A percentile compares a stretch with the other conserved stretches of the same genome.
phyloP scores from a whole-genome alignment of 2,329 filamentous ascomycete genomes.

The Diplodia scrobiculata region DNA sequence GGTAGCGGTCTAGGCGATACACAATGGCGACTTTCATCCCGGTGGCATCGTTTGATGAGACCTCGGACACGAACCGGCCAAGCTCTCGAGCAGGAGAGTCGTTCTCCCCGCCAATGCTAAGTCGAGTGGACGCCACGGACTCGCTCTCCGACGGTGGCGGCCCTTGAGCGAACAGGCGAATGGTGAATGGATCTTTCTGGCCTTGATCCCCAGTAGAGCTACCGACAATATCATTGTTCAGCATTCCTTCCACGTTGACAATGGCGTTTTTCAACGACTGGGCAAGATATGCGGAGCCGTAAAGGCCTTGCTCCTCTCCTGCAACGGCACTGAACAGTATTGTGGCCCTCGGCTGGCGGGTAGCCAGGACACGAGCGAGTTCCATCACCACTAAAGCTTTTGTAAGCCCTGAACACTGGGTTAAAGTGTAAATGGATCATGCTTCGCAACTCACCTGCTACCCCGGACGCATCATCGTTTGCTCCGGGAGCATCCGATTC shows the following conservation, averaged over 20 bases:
- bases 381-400: slow-evolving; percentile 53
- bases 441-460: slow-evolving; percentile 44
- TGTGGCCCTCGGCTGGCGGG: slow-evolving; percentile 53
- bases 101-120: slow-evolving; percentile 53
- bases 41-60: slow-evolving; percentile 55
- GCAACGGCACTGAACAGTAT: slow-evolving; percentile 61
- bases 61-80: slow-evolving; percentile 58
- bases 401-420: neutral
- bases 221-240: slow-evolving; percentile 62
- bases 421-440: slow-evolving; percentile 21
- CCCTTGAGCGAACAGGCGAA: slow-evolving; percentile 59
- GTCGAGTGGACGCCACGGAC: slow-evolving; percentile 43
- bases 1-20: slow-evolving; percentile 59
- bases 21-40: slow-evolving; percentile 60
- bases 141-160: slow-evolving; percentile 51
- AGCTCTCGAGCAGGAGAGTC: slow-evolving; percentile 59
- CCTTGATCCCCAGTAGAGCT: slow-evolving; percentile 52
- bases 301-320: slow-evolving; percentile 61
- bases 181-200: slow-evolving; percentile 52
- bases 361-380: slow-evolving; percentile 57
- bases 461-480: slow-evolving; percentile 61
- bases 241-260: slow-evolving; percentile 60
- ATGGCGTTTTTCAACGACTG: slow-evolving; percentile 56
- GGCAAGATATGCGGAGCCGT: slow-evolving; percentile 57
- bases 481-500: slow-evolving; percentile 58